phyloP scores from a whole-genome alignment of 495 filamentous ascomycete species.

The Annulohypoxylon nitens region DNA sequence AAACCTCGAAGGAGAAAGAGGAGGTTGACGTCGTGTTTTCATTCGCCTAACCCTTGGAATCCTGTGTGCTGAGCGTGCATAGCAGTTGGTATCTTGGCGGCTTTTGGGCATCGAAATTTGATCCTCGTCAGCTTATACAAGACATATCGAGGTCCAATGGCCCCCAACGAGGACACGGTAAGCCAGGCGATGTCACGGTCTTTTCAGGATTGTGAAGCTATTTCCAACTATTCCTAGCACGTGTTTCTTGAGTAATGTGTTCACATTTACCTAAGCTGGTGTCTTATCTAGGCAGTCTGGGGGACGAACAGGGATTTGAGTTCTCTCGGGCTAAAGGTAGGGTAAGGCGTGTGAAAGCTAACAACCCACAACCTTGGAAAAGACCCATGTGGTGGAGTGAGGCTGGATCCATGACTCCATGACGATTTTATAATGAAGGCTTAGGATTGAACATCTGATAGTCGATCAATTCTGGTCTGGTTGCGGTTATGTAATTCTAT shows the following conservation, averaged over 20 bases:
- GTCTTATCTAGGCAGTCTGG: neutral
- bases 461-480: conserved; percentile 4
- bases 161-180: neutral
- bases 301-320: neutral
- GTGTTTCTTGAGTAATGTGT: conserved; percentile 1
- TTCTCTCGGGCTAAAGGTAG: neutral
- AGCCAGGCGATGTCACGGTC: neutral
- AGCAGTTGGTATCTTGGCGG: neutral
- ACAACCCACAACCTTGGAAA: neutral
- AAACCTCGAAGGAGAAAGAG: neutral
- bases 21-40: neutral
- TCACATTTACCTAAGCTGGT: neutral
- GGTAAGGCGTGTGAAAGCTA: neutral
- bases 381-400: neutral
- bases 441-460: conserved; percentile 4
- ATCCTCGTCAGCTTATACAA: conserved; percentile 1
- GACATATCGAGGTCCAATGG: neutral
- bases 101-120: neutral
- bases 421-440: neutral
- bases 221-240: neutral
- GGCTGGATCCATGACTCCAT: conserved; percentile 4
- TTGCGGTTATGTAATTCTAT: conserved; percentile 9
- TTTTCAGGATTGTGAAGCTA: neutral
- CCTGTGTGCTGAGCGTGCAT: neutral
- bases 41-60: conserved; percentile 13